These are phyloP conservation scores for Wolfiporia cocos DNA, from an alignment of 1,284 basidiomycete genomes.

Conservation along the genomic window DNA sequence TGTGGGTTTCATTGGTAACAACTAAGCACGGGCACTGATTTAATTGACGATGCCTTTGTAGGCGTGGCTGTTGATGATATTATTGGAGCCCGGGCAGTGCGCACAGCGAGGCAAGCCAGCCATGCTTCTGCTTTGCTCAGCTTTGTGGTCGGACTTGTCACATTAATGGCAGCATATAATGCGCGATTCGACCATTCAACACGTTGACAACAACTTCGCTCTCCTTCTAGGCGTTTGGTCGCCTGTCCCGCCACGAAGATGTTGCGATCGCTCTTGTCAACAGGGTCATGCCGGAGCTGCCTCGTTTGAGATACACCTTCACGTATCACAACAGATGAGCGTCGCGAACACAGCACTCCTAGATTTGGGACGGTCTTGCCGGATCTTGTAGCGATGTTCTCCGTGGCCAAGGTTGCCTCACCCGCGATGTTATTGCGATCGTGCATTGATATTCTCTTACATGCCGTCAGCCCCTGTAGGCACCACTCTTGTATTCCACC, in stretches of 20 bases:
- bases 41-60: no score
- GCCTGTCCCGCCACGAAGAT: slow-evolving; percentile 62
- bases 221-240: slow-evolving; percentile 48
- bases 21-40: not conserved
- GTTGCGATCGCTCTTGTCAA: slow-evolving; percentile 58
- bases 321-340: no score
- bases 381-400: slow-evolving; percentile 68
- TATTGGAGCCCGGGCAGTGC: slow-evolving; percentile 52
- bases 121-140: slow-evolving; percentile 61
- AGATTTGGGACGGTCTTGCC: slow-evolving; percentile 66
- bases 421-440: no score
- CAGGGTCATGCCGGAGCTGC: slow-evolving; percentile 75
- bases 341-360: no score
- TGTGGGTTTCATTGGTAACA: slow-evolving; percentile 27
- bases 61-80: slow-evolving; percentile 71
- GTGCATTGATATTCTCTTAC: no score
- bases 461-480: slow-evolving; percentile 67
- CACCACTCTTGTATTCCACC: slow-evolving; percentile 65
- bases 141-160: slow-evolving; percentile 55
- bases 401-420: slow-evolving; percentile 59
- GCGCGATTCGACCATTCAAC: no score
- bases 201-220: not conserved
- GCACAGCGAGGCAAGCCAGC: slow-evolving; percentile 51
- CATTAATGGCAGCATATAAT: slow-evolving; percentile 50
- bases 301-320: slow-evolving; percentile 59